A percentile compares a stretch with the other conserved stretches of the same genome.
Conservation (phyloP, 306 rosid species). For the Begonia loranthoides region DNA sequence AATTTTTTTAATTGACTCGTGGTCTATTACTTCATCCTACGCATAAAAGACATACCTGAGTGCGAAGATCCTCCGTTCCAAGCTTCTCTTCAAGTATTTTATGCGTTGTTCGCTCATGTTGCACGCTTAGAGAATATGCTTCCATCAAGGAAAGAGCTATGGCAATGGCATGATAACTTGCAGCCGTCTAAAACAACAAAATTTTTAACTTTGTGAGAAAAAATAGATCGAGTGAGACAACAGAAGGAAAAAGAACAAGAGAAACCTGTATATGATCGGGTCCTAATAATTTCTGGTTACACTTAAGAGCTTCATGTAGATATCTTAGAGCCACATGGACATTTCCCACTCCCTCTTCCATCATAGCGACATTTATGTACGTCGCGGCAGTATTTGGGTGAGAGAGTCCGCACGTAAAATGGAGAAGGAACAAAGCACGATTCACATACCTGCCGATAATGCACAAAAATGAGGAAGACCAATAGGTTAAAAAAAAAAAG, state of each 20-base stretch:
- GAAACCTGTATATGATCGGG: constrained; percentile 90
- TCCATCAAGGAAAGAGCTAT: constrained; percentile 98
- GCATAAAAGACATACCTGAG: constrained; percentile 37
- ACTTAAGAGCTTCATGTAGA: constrained; percentile 94
- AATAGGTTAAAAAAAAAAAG: background rate
- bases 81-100: constrained; percentile 83
- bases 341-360: constrained; percentile 99
- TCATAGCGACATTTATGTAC: constrained; percentile 93
- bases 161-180: constrained; percentile 97
- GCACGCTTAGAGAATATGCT: constrained; percentile 89
- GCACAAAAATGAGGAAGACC: constrained; percentile 12
- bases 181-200: constrained; percentile 63
- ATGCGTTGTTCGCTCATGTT: constrained; percentile 93
- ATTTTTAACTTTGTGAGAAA: background rate
- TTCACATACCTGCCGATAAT: constrained; percentile 61
- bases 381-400: constrained; percentile 99
- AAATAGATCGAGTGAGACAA: background rate
- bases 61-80: constrained; percentile 88
- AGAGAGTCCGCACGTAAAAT: constrained; percentile 85
- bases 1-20: too few species aligned
- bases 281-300: constrained; percentile 89
- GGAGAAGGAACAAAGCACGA: constrained; percentile 91
- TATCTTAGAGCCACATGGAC: constrained; percentile 93
- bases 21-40: too few species aligned
- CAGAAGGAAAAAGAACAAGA: constrained; percentile 11